Evolutionary conservation across 2,329 filamentous ascomycete species (phyloP), one percentile per base, ranked within the genome.

Genomic region (Ceratocystis albifundus): DNA sequence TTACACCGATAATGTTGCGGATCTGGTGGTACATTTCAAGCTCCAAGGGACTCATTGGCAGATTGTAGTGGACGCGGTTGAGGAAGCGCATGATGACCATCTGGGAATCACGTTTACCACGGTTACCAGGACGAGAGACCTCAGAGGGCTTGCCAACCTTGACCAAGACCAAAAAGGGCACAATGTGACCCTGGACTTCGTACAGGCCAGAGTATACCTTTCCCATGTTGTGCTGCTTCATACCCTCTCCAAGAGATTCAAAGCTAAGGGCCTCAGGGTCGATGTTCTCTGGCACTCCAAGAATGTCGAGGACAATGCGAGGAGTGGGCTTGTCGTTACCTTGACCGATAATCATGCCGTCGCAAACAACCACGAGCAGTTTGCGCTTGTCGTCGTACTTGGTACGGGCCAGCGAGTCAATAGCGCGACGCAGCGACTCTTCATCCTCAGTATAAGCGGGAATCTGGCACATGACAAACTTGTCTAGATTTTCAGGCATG

Each of bases 331-430:
- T 85, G 75, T 99, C 94, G 76, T 99, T 99, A 73, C 94, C 94
- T 78, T 96, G 92, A 72, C 94, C 94, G 70, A 99, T 95, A 79
- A 99, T 99, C 93, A 99, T 97, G 77, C 94, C 94, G 73, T 99
- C 94, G 73, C 94, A 99, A 70, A 99, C 81, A 69, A 99, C 82
- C 70, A 96, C 85, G 30, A 99, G 80, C 12, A 99, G 82, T 80
- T 99, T 99, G 73, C 94, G 90, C 80, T 99, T 99, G 74, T 99
- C 93, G 72, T 99, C 94, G 74, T 99, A 99, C 70, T 86, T 87
- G 91, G 96, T 96, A 69, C 91, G 84, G 32, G 94, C 92, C 68
- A 90, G 89, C 0, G 94, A 99, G 75, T 99, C 94, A 71, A 99
- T 96, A 68, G 94, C 94, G 80, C 93, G 92, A 66, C 94, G 90